These are phyloP conservation scores for Pythium brachiatum DNA, from an alignment of 352 stramenopile species.

Conservation along the genomic window DNA sequence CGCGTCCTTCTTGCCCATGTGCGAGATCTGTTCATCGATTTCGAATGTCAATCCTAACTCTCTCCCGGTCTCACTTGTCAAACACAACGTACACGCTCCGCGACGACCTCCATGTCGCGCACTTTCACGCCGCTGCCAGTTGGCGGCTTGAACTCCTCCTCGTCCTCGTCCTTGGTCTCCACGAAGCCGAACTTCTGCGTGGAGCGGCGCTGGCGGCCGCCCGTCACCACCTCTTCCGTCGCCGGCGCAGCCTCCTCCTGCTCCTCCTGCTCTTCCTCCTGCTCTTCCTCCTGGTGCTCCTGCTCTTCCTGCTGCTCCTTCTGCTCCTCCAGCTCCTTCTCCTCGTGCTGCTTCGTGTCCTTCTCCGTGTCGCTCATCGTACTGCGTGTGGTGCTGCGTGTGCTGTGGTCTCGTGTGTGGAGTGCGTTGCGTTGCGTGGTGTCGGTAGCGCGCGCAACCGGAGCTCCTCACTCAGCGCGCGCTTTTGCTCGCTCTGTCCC, in stretches of 20 bases:
- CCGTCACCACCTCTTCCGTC: slow-evolving; percentile 11
- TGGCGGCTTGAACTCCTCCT: slow-evolving; percentile 63
- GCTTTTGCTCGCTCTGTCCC: neutral
- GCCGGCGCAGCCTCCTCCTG: slow-evolving; percentile 9
- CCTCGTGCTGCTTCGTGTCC: neutral
- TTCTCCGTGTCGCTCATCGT: neutral
- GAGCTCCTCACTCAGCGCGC: neutral
- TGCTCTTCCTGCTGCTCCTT: neutral
- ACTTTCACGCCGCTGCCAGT: slow-evolving; percentile 52
- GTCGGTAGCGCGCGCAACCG: neutral
- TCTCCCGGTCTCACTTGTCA: neutral
- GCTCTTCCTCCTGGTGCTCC: too few species aligned
- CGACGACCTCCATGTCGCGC: slow-evolving; percentile 57
- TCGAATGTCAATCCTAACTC: neutral
- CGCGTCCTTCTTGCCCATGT: slow-evolving; percentile 65
- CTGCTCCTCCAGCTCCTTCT: too few species aligned
- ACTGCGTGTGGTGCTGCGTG: neutral
- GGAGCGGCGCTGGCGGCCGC: slow-evolving; percentile 53
- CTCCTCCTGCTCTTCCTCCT: neutral
- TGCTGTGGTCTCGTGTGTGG: too few species aligned
- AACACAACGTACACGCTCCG: slow-evolving; percentile 37
- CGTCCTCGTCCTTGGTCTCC: slow-evolving; percentile 43
- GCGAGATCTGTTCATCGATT: slow-evolving; percentile 40
- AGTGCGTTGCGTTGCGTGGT: too few species aligned
- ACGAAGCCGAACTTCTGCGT: slow-evolving; percentile 70